Evolutionary conservation across 1,284 basidiomycete species (phyloP), one percentile per base, ranked within the genome.

Genomic region (Rugosomyces carneus): DNA sequence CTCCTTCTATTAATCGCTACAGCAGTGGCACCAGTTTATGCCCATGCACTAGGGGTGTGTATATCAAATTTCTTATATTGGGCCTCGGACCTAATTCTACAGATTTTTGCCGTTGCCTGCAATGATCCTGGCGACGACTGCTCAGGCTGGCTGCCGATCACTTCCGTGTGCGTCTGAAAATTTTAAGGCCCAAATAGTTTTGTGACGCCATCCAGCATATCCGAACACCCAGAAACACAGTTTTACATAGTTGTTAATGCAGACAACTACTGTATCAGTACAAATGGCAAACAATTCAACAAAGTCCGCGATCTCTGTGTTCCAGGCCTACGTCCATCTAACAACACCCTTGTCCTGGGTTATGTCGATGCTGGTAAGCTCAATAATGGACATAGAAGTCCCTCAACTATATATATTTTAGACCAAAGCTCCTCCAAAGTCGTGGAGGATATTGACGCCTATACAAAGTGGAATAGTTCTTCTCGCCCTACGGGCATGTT

Each of bases 391-490:
- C n/a, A n/a, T n/a, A n/a, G n/a, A n/a, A n/a, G n/a, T n/a, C n/a
- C n/a, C n/a, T n/a, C n/a, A n/a, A n/a, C n/a, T n/a, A n/a, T n/a
- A n/a, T n/a, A n/a, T n/a, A n/a, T n/a, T n/a, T n/a, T n/a, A n/a
- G n/a, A n/a, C n/a, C n/a, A n/a, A n/a, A n/a, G n/a, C n/a, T n/a
- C n/a, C n/a, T n/a, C n/a, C n/a, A n/a, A n/a, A n/a, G n/a, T n/a
- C n/a, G n/a, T n/a, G n/a, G n/a, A n/a, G n/a, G n/a, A n/a, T n/a
- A 40, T 50, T 18, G 41, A 50, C 24, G 42, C 44, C 20, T 50
- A 50, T 15, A 44, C 48, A 23, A 43, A 27, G 13, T 50, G 48
- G 48, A 43, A 21, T 21, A 42, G 31, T 26, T 20, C 44, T 10
- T 29, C 40, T 20, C 36, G 44, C 6, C 48, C 44, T 8, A 42